Percentiles rank a stretch among this genome's conserved stretches.
Evolutionary conservation across 768 basidiomycete species (phyloP).

Genomic region (Mycena olivaceomarginata): DNA sequence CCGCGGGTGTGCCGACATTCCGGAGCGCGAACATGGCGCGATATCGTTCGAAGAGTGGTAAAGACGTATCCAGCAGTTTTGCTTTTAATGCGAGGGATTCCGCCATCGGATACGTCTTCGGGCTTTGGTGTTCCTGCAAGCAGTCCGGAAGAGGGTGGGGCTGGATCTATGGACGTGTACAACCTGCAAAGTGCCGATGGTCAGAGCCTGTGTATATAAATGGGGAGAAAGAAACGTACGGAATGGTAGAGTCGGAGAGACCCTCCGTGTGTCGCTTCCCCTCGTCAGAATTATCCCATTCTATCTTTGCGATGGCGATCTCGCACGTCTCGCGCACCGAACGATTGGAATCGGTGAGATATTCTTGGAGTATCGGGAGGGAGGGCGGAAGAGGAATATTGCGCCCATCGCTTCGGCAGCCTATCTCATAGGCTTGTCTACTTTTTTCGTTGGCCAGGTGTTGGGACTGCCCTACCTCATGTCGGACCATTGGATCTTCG

Average conservation of each 20-base stretch:
- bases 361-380: constrained; percentile 82
- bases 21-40: constrained; percentile 98
- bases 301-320: constrained; percentile 96
- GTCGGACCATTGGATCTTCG: constrained; percentile 97
- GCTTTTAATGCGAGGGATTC: constrained; percentile 73
- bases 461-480: constrained; percentile 80
- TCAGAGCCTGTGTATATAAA: constrained; percentile 48
- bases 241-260: constrained; percentile 54
- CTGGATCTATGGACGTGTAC: constrained; percentile 93
- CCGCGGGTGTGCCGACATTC: constrained; percentile 90
- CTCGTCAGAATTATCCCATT: constrained; percentile 92
- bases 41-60: constrained; percentile 94
- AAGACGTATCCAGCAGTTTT: constrained; percentile 76
- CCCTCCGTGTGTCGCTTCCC: constrained; percentile 68
- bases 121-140: constrained; percentile 72
- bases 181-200: constrained; percentile 53
- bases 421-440: constrained; percentile 61
- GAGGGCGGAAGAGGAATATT: constrained; percentile 81
- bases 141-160: constrained; percentile 84
- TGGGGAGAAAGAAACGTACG: constrained; percentile 57
- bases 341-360: constrained; percentile 81
- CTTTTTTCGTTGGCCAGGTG: constrained; percentile 1
- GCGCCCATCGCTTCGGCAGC: constrained; percentile 99
- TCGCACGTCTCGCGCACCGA: constrained; percentile 97
- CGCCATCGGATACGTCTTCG: constrained; percentile 67